Evolutionary conservation across 805 yeast species (phyloP).

Genomic region (Candida krabiensis): DNA sequence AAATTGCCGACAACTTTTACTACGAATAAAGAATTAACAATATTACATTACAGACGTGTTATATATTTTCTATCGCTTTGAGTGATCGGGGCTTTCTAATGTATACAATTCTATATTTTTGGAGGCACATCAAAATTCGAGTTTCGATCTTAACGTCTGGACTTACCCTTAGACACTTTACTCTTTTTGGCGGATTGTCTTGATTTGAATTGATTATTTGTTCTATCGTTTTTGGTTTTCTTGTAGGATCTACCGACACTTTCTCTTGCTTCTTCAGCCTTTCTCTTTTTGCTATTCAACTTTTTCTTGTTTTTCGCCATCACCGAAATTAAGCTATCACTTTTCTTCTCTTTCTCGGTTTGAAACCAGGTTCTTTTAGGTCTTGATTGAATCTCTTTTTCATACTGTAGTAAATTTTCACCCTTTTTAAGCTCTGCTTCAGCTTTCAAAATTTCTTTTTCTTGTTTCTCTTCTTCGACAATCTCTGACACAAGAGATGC

Average conservation of each 20-base stretch:
- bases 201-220: constrained; percentile 41
- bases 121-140: no score
- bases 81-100: no score
- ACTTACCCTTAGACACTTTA: constrained; percentile 16
- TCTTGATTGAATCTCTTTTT: constrained; percentile 79
- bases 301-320: constrained; percentile 45
- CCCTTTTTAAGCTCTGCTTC: constrained; percentile 90
- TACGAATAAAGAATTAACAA: no score
- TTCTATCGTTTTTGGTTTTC: constrained; percentile 76
- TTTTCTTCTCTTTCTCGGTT: constrained; percentile 51
- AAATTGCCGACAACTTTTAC: constrained; percentile 15
- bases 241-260: constrained; percentile 61
- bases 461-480: constrained; percentile 82
- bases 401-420: constrained; percentile 76
- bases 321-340: constrained; percentile 38
- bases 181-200: constrained; percentile 30
- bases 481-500: constrained; percentile 68
- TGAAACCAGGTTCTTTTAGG: constrained; percentile 98
- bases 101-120: no score
- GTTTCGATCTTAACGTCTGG: no score
- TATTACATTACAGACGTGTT: no score
- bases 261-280: constrained; percentile 62
- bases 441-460: constrained; percentile 81
- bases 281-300: constrained; percentile 68
- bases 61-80: no score